Percentiles rank a stretch among this genome's conserved stretches.
phyloP scores from a whole-genome alignment of 164 flowering plant genomes.

The Brasenia schreberi region DNA sequence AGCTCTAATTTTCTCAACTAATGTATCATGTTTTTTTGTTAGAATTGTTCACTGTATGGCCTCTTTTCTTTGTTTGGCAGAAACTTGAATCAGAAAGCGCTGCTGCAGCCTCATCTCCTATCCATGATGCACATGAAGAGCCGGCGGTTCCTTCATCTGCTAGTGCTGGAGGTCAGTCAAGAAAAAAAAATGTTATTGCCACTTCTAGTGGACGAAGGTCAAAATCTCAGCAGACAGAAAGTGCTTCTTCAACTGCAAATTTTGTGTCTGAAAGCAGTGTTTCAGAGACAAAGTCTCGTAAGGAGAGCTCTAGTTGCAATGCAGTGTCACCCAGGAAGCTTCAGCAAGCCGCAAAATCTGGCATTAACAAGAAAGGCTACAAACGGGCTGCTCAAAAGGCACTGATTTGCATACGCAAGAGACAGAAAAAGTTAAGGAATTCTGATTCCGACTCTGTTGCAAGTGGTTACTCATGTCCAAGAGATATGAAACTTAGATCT shows the following conservation, averaged over 20 bases:
- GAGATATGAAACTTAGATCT: conserved; percentile 47
- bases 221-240: conserved; percentile 66
- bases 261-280: conserved; percentile 63
- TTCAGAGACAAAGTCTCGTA: conserved; percentile 44
- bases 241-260: conserved; percentile 72
- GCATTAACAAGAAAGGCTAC: conserved; percentile 40
- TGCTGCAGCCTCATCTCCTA: conserved; percentile 21
- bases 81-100: conserved; percentile 34
- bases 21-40: neutral
- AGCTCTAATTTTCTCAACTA: no score
- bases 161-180: conserved; percentile 27
- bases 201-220: conserved; percentile 27
- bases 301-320: conserved; percentile 20
- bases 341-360: conserved; percentile 37
- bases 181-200: conserved; percentile 22
- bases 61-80: conserved; percentile 19
- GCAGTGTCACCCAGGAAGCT: conserved; percentile 32
- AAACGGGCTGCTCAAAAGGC: conserved; percentile 74
- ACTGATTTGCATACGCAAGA: conserved; percentile 45
- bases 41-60: neutral
- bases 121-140: conserved; percentile 25
- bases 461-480: conserved; percentile 29
- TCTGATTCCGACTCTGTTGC: conserved; percentile 67
- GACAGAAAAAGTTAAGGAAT: conserved; percentile 53
- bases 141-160: conserved; percentile 32